A percentile compares a stretch with the other conserved stretches of the same genome.
phyloP scores from a whole-genome alignment of 108 stramenopile species.

The Discostella stelligeroides region DNA sequence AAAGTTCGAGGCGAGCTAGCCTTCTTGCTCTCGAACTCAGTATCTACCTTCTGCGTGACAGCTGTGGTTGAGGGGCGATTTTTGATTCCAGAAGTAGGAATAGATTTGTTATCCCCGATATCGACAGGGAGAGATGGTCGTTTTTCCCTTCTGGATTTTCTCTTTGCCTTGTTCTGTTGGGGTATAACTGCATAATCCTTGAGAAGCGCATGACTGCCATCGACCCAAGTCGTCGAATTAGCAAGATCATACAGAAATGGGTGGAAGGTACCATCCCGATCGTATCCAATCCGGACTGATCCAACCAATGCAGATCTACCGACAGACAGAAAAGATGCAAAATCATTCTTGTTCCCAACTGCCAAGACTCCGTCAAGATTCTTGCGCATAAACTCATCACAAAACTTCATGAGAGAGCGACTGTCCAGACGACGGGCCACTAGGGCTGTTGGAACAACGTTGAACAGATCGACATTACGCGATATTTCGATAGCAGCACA shows the following conservation, averaged over 20 bases:
- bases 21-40: conserved; percentile 16
- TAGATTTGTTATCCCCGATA: not conserved
- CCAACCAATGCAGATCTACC: conserved; percentile 44
- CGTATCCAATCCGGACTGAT: not conserved
- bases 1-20: not conserved
- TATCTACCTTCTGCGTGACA: not conserved
- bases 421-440: conserved; percentile 63
- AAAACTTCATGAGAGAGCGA: conserved; percentile 56
- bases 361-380: conserved; percentile 86
- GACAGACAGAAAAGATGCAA: conserved; percentile 62
- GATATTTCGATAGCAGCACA: conserved; percentile 57
- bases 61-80: too few species aligned
- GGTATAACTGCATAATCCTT: conserved; percentile 20
- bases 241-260: conserved; percentile 52
- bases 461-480: conserved; percentile 78
- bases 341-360: conserved; percentile 56
- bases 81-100: not conserved
- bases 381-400: conserved; percentile 62
- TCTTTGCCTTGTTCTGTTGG: conserved; percentile 8
- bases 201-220: conserved; percentile 21
- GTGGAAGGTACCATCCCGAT: conserved; percentile 62
- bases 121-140: not conserved
- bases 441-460: conserved; percentile 71
- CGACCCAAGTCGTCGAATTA: conserved; percentile 33
- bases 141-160: not conserved